These are phyloP conservation scores for Glonium stellatum DNA, from an alignment of 495 filamentous ascomycete genomes.

Conservation along the genomic window DNA sequence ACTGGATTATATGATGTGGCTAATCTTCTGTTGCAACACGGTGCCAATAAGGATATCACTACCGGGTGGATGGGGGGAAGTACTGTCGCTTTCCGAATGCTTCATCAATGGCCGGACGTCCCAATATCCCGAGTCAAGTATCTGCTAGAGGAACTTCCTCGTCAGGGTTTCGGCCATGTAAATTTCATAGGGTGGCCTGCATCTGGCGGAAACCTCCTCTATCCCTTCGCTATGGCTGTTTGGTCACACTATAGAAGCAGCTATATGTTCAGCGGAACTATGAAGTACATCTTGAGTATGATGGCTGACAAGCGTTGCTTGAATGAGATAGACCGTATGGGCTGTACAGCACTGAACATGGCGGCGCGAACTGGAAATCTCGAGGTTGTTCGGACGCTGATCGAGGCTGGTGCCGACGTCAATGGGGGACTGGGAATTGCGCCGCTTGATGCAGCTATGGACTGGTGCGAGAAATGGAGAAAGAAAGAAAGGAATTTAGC, in stretches of 20 bases:
- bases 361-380: conserved; percentile 1
- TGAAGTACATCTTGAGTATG: conserved; percentile 5
- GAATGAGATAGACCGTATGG: background rate
- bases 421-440: conserved; percentile 1
- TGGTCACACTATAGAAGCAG: conserved; percentile 3
- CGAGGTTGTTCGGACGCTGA: conserved; percentile 1
- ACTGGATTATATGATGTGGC: conserved; percentile 2
- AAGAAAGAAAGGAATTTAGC: background rate
- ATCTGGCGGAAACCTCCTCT: background rate
- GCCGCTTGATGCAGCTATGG: conserved; percentile 2
- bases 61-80: conserved; percentile 3
- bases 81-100: background rate
- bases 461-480: conserved; percentile 4
- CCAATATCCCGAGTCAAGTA: conserved; percentile 5
- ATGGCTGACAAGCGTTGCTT: background rate
- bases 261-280: background rate
- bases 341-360: conserved; percentile 1
- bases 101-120: background rate
- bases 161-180: conserved; percentile 7
- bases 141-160: conserved; percentile 4
- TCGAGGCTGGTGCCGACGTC: conserved; percentile 4
- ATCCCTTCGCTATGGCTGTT: conserved; percentile 1
- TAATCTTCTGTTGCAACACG: background rate
- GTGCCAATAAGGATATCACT: conserved; percentile 3
- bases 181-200: conserved; percentile 5